A percentile compares a stretch with the other conserved stretches of the same genome.
Conservation (phyloP, 2,329 filamentous ascomycete species). For the Diaporthe aspalathi region DNA sequence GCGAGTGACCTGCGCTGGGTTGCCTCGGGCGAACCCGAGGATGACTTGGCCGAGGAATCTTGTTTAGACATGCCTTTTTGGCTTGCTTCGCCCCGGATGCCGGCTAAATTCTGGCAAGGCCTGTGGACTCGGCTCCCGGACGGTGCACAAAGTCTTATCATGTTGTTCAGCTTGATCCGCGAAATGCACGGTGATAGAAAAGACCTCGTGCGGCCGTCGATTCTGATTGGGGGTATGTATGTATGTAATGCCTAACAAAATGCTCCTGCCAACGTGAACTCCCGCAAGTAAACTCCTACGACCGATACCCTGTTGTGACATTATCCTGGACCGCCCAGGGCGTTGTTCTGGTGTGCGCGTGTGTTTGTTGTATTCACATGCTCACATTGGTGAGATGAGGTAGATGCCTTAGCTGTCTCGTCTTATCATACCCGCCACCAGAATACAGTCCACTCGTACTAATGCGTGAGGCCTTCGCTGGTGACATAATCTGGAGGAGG, state of each 20-base stretch:
- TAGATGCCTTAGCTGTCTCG: neutral
- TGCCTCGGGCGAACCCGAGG: neutral
- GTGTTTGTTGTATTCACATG: slow-evolving; percentile 25
- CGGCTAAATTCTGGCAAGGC: slow-evolving; percentile 23
- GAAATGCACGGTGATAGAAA: neutral
- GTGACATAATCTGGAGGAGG: slow-evolving; percentile 16
- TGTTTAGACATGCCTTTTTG: slow-evolving; percentile 13
- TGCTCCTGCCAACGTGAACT: slow-evolving; percentile 5
- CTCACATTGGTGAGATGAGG: neutral
- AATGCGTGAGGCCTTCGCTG: slow-evolving; percentile 25
- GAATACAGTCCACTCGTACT: neutral
- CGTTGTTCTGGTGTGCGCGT: slow-evolving; percentile 12
- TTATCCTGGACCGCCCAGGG: slow-evolving; percentile 11
- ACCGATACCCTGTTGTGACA: slow-evolving; percentile 13
- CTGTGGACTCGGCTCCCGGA: neutral
- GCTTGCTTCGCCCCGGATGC: slow-evolving; percentile 1
- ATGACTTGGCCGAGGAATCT: slow-evolving; percentile 5
- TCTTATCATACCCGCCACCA: neutral
- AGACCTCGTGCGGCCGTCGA: neutral
- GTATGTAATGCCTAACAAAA: neutral
- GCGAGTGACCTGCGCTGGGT: neutral
- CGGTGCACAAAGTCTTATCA: neutral
- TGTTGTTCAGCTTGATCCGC: neutral
- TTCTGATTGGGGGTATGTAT: slow-evolving; percentile 31
- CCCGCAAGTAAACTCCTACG: neutral